These are phyloP conservation scores for Ehretia macrophylla DNA, from an alignment of 257 asterid genomes.

Conservation along the genomic window DNA sequence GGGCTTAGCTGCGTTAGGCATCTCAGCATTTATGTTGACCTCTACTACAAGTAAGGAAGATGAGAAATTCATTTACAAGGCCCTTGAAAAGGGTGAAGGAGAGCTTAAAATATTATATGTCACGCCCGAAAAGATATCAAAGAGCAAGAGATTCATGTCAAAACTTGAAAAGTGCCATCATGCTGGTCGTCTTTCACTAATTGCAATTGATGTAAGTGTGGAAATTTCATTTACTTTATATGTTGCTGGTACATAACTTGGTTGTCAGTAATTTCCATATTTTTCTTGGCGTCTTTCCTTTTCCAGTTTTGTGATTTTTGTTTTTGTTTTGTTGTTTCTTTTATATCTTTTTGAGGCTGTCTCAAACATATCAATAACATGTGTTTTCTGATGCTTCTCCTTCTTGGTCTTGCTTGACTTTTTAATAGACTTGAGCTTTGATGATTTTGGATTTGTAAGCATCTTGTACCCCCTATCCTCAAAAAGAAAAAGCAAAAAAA, in stretches of 20 bases:
- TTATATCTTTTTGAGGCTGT: neutral
- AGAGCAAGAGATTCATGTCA: slow-evolving; percentile 97
- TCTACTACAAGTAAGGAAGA: slow-evolving; percentile 76
- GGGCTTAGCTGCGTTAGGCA: slow-evolving; percentile 91
- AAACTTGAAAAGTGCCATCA: slow-evolving; percentile 94
- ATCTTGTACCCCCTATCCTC: no score
- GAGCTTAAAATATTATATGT: slow-evolving; percentile 82
- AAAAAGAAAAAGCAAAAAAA: no score
- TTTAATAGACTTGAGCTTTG: neutral
- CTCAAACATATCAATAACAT: neutral
- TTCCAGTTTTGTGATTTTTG: neutral
- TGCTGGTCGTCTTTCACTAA: slow-evolving; percentile 87
- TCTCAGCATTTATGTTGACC: slow-evolving; percentile 81
- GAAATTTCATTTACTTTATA: neutral
- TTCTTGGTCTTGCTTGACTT: neutral
- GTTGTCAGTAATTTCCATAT: no score
- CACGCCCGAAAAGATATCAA: slow-evolving; percentile 96
- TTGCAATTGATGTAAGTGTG: slow-evolving; percentile 81
- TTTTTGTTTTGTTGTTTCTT: neutral
- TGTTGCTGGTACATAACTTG: no score
- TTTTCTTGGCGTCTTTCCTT: neutral
- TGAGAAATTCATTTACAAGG: slow-evolving; percentile 85
- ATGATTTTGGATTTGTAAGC: no score
- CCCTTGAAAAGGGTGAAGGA: slow-evolving; percentile 88
- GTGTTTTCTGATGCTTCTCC: no score